Evolutionary conservation across 257 asterid genomes (phyloP), one percentile per base, ranked within the genome.

Genomic region (Cynanchum wilfordii): DNA sequence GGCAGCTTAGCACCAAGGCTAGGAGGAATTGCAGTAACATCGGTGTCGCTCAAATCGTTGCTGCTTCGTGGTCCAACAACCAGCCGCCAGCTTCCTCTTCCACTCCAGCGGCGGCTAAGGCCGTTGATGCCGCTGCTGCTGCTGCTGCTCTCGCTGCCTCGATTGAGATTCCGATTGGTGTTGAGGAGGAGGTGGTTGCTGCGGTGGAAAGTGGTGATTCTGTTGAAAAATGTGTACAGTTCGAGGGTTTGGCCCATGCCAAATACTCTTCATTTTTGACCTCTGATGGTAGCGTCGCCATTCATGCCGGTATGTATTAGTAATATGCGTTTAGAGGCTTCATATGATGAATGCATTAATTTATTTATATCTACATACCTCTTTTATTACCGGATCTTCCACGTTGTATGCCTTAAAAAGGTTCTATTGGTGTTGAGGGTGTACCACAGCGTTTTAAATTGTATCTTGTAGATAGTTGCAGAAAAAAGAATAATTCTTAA

Each of bases 21-120:
- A 82, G 98, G 72, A 77, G 98, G 78, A 95, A 95, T 83, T 95
- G 99, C 75, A 86, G 98, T 88, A 95, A 91, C 81, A 95, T 95
- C 68, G 97, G 99, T 50, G 96, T 95, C 17, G 99, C 99, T 10
- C 99, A 95, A 81, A 83, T 95, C 44, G 99, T 89, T 30, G 98
- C 98, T 79, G 99, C 99, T 74, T 88, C 97, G 52, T 94, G 99
- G 99, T 84, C 99, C 0, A 86, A 89, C 82, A 83, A 89, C 80
- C 86, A 71, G 67, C 70, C 52, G 59, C 70, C 47, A 17, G 76
- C 73, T 40, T 69, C 84, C 68, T 72, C 71, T 27, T 30, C 72
- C 67, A 9, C 84, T 2, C 82, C 90, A 87, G 87, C 87, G 85
- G 87, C 87, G 85, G 93, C 89, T 72, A 83, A 82, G 83, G 91